phyloP scores from a whole-genome alignment of 768 basidiomycete species.

The Xerocomellus chrysenteron region DNA sequence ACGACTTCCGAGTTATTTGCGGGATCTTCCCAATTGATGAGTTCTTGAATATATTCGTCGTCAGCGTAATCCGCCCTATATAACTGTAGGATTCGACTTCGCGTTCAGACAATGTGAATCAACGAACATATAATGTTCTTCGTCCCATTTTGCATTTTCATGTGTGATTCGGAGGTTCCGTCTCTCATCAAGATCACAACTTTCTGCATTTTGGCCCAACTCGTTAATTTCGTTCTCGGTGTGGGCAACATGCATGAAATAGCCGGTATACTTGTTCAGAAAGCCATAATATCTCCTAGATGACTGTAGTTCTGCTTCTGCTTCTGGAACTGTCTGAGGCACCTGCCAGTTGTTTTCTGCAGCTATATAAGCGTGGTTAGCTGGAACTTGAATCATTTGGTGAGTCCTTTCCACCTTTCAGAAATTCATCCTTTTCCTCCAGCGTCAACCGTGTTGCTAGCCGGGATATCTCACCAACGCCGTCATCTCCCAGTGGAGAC shows the following conservation, averaged over 20 bases:
- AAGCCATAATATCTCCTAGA: slow-evolving; percentile 68
- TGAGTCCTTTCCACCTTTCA: slow-evolving; percentile 44
- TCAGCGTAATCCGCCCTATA: slow-evolving; percentile 79
- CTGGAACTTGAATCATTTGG: background rate
- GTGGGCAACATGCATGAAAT: slow-evolving; percentile 69
- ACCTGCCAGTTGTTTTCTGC: slow-evolving; percentile 78
- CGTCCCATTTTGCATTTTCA: slow-evolving; percentile 80
- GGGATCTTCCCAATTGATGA: slow-evolving; percentile 67
- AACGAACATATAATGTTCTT: slow-evolving; percentile 78
- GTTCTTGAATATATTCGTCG: slow-evolving; percentile 69
- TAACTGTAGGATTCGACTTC: slow-evolving; percentile 1
- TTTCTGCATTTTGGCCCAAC: slow-evolving; percentile 67
- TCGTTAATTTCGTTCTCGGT: slow-evolving; percentile 83
- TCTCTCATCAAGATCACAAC: slow-evolving; percentile 48
- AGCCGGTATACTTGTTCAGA: slow-evolving; percentile 69
- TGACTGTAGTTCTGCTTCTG: slow-evolving; percentile 37
- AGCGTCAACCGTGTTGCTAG: slow-evolving; percentile 48
- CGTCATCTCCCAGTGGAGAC: slow-evolving; percentile 27
- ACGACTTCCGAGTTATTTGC: slow-evolving; percentile 39
- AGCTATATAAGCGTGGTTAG: slow-evolving; percentile 43
- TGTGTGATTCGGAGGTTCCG: slow-evolving; percentile 51
- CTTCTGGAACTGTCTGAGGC: slow-evolving; percentile 57
- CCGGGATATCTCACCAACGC: slow-evolving; percentile 42
- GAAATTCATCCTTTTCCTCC: slow-evolving; percentile 52
- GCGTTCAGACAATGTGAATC: slow-evolving; percentile 16